Conservation (phyloP, 2,329 filamentous ascomycete genomes). For the Colletotrichum camelliae region DNA sequence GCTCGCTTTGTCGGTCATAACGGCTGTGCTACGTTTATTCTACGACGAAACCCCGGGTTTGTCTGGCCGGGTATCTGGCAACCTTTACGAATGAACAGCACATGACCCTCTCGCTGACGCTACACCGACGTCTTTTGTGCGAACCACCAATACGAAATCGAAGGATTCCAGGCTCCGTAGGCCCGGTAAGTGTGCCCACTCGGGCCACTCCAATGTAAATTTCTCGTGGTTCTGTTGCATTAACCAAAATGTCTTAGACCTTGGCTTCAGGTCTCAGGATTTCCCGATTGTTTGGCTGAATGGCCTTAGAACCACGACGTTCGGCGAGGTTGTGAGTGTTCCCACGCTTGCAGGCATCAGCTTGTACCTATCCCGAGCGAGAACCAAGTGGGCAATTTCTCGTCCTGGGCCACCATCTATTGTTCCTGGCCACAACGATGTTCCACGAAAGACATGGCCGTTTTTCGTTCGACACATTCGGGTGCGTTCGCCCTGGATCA, state of each 20-base stretch:
- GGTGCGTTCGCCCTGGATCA: background rate
- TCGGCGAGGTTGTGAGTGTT: background rate
- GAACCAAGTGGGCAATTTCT: background rate
- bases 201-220: background rate
- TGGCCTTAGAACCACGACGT: background rate
- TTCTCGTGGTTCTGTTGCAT: background rate
- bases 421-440: background rate
- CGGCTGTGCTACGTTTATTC: background rate
- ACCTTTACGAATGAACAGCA: background rate
- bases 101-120: background rate
- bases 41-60: background rate
- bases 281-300: background rate
- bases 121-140: background rate
- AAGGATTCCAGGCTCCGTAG: background rate
- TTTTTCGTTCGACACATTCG: background rate
- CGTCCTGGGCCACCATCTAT: background rate
- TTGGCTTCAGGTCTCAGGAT: background rate
- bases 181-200: background rate
- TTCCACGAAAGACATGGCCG: background rate
- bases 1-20: background rate
- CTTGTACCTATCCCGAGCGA: background rate
- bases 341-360: background rate
- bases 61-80: background rate
- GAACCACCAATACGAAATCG: background rate
- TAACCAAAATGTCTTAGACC: background rate